phyloP scores from a whole-genome alignment of 257 asterid species.

The Salvia rosmarinus region DNA sequence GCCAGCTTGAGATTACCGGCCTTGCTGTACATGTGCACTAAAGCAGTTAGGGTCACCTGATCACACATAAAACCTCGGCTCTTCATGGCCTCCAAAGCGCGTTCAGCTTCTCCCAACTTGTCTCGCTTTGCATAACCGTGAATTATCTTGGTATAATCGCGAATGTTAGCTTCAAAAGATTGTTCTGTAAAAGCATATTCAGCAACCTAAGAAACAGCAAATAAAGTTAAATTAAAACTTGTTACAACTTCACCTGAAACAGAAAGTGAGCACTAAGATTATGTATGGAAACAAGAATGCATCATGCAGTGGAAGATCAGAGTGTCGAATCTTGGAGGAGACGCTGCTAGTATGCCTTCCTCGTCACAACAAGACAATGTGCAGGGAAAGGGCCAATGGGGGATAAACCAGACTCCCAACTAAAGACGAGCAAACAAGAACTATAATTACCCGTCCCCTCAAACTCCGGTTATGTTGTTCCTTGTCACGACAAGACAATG shows the following conservation, averaged over 20 bases:
- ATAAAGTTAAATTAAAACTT: not conserved
- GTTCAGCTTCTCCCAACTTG: slow-evolving; percentile 71
- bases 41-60: slow-evolving; percentile 77
- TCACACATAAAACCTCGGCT: slow-evolving; percentile 65
- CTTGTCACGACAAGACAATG: too few species aligned
- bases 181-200: slow-evolving; percentile 71
- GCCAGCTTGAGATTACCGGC: slow-evolving; percentile 74
- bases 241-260: not conserved
- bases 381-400: too few species aligned
- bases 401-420: too few species aligned
- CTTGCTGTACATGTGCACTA: slow-evolving; percentile 90
- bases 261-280: not conserved
- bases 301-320: not conserved
- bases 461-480: too few species aligned
- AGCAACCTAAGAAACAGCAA: slow-evolving; percentile 53
- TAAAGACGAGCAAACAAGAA: not conserved
- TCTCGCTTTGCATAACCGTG: slow-evolving; percentile 62
- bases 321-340: not conserved
- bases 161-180: slow-evolving; percentile 76
- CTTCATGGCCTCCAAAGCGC: slow-evolving; percentile 59
- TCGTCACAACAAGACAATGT: too few species aligned
- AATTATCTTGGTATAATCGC: slow-evolving; percentile 83
- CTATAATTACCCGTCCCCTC: not conserved
- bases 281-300: not conserved
- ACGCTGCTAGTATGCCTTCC: not conserved